phyloP scores from a whole-genome alignment of 208 protist species.

The Trypanosoma melophagium region DNA sequence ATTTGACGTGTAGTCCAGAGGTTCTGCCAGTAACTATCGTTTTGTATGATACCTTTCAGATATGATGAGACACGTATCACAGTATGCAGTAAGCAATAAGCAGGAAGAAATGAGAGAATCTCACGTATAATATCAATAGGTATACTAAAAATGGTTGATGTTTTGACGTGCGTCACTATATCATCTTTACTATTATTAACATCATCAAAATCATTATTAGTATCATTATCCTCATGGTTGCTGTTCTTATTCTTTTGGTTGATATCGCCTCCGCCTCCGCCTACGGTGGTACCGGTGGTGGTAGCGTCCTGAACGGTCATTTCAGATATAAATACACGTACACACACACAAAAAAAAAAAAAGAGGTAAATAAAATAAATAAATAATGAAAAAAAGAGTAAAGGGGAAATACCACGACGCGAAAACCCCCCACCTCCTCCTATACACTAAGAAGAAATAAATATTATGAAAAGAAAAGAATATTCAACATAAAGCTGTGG shows the following conservation, averaged over 20 bases:
- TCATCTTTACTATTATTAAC: neutral
- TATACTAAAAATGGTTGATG: neutral
- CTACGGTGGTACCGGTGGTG: neutral
- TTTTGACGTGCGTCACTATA: neutral
- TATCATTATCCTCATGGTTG: neutral
- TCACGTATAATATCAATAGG: slow-evolving; percentile 16
- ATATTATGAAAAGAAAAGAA: too few species aligned
- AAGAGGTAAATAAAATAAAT: neutral
- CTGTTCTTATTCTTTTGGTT: neutral
- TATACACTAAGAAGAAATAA: too few species aligned
- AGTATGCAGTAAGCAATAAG: neutral
- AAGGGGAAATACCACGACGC: too few species aligned
- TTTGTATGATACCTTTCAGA: slow-evolving; percentile 10
- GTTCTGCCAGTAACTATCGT: slow-evolving; percentile 20
- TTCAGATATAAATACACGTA: neutral
- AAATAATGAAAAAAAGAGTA: neutral
- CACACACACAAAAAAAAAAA: neutral
- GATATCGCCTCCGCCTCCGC: neutral
- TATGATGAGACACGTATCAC: neutral
- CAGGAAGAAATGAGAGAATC: slow-evolving; percentile 27
- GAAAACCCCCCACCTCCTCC: too few species aligned
- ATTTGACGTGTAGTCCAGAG: slow-evolving; percentile 7
- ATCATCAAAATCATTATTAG: neutral
- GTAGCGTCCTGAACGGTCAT: too few species aligned
- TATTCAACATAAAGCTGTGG: too few species aligned